Evolutionary conservation across 352 stramenopile genomes (phyloP), one percentile per base, ranked within the genome.

Genomic region (Globisporangium nagaii): DNA sequence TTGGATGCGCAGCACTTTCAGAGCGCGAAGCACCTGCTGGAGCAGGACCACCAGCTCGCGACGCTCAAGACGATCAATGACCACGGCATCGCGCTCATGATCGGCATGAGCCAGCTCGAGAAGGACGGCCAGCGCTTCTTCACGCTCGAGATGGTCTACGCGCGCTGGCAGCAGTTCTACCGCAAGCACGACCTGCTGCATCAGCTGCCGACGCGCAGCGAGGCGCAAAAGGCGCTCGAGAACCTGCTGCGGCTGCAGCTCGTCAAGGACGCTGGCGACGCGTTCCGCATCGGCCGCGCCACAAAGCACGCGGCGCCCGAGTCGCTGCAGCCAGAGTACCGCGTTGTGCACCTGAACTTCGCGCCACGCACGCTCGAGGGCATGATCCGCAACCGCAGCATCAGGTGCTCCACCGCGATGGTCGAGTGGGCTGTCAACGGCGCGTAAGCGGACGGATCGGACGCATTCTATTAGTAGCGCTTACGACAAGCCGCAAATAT

Each of bases 131-230:
- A 86, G 51, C 60, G 62, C 4, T 74, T 84, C 22, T 90, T 84
- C 49, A 92, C 84, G 44, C 69, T 94, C 30, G 84, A 92, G 56
- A 94, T 92, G 84, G 76, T 94, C 17, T 94, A 90, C 50, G 60
- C 69, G 44, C 73, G 79, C 27, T 94, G 84, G 81, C 68, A 88
- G 43, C 68, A 73, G n/a, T 94, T 94, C 44, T 79, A 81, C 47
- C 81, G 79, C 19, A 79, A 88, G 58, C 79, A 90, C 56, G 79
- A 90, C 36, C 65, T 90, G 49, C 67, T 89, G 9, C 39, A 59
- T 7, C 65, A 87, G 51, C 55, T 89, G 37, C 81, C 80, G 27
- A 87, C 76, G 19, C 75, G 80, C 31, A 73, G 71, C n/a, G 81
- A 93, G 27, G 75, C 77, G 2, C 79, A 89, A 37, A 73, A 79